Base-by-base conservation (phyloP, 768 basidiomycete genomes). In the Pilatotrama ljubarskyi region DNA sequence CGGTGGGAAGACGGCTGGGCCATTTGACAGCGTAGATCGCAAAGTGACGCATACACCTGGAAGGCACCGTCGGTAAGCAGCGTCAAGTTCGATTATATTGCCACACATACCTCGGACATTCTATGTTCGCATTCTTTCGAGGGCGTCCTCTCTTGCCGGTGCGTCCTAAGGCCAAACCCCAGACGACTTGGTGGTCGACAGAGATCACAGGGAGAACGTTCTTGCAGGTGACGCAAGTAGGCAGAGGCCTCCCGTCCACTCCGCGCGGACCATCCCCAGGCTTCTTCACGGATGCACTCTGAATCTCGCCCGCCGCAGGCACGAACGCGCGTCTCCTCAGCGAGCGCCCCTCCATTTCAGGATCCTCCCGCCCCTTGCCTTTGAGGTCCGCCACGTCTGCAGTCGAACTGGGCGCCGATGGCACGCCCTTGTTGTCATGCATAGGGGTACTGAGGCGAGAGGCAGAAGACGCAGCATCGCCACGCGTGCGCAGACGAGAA, bases 181-280 rank as follows among this genome's bases (percentile, higher is more conserved):
- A 91, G 36, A 91, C 87, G 22, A 91, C 82, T 70, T 86, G 78
- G 41, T 82, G 82, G 72, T 90, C 87, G 25, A 91, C 85, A 50
- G 86, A 82, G 65, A 91, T 91, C 59, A 92, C 80, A 2, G 90
- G 90, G 64, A 92, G 71, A 51, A 91, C 76, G 68, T 85, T 90
- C 52, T 74, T 76, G 72, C 90, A 91, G 24, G 87, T 91, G 68
- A 78, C 74, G 63, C 90, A 92, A n/a, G 75, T 83, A 48, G 90
- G 90, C 29, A 90, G 73, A 17, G 79, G 81, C 68, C 83, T 85
- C 25, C 88, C 88, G 68, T 89, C 86, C 50, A 81, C 75, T 29
- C 85, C 88, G 62, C 80, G 72, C 4, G 80, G 84, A 17, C 78
- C 72, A 40, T 80, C 77, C 5, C 64, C 61, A 14, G 62, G 64